phyloP scores from a whole-genome alignment of 139 green algal genomes.

The Closterium sp. region DNA sequence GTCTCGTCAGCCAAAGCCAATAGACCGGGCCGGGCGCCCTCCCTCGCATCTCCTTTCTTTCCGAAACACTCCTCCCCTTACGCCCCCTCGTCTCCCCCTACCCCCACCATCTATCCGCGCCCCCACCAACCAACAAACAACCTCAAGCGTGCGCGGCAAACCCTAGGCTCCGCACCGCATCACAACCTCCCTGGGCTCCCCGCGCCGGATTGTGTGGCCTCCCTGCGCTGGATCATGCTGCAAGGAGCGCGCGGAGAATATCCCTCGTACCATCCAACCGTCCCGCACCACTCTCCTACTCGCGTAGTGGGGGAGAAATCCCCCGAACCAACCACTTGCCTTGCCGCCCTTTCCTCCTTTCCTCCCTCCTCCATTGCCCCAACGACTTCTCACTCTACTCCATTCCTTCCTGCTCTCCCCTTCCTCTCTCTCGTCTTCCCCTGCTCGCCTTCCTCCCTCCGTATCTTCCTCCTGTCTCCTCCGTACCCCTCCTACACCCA shows the following conservation, averaged over 20 bases:
- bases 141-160: neutral
- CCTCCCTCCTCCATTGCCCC: neutral
- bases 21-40: no score
- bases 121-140: neutral
- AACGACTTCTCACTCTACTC: neutral
- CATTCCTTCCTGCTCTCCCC: neutral
- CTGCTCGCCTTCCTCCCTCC: no score
- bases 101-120: neutral
- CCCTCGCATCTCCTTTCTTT: no score
- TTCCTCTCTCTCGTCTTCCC: no score
- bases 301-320: neutral
- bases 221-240: neutral
- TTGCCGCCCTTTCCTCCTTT: neutral
- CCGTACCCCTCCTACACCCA: neutral
- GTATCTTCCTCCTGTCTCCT: neutral
- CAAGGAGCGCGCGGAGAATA: neutral
- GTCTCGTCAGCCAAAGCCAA: neutral
- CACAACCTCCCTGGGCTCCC: neutral
- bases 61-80: neutral
- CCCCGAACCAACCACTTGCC: neutral
- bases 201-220: neutral
- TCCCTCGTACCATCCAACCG: neutral
- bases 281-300: neutral
- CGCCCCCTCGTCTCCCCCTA: neutral
- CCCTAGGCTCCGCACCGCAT: neutral